Percentiles rank a stretch among this genome's conserved stretches.
Conservation (phyloP, 1,284 basidiomycete genomes). For the Heterobasidion irregulare region DNA sequence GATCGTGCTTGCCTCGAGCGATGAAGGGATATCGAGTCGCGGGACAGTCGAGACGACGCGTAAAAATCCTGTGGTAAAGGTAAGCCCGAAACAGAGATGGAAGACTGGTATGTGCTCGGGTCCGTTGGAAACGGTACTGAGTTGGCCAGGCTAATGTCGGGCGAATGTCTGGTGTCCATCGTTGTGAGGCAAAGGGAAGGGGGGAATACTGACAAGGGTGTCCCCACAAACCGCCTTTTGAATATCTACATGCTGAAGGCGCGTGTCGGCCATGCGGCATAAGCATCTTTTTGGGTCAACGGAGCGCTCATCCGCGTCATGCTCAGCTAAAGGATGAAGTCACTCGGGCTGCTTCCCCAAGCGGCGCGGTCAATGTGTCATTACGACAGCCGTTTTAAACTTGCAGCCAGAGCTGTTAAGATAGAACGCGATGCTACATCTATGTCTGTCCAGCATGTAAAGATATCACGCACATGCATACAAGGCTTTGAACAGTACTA, state of each 20-base stretch:
- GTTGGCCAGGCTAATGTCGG: slow-evolving; percentile 2
- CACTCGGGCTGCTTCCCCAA: neutral
- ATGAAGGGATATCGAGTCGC: slow-evolving; percentile 7
- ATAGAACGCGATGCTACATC: too few relatives aligned
- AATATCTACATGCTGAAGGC: neutral
- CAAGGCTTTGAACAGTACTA: too few relatives aligned
- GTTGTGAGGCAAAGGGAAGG: neutral
- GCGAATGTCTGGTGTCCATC: neutral
- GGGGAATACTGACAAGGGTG: neutral
- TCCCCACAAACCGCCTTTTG: neutral
- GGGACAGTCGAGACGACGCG: slow-evolving; percentile 6
- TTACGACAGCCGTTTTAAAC: too few relatives aligned
- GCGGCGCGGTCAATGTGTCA: too few relatives aligned
- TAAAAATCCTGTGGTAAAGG: slow-evolving; percentile 1
- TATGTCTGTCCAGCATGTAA: too few relatives aligned
- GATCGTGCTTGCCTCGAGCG: slow-evolving; percentile 9
- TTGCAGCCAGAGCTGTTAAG: too few relatives aligned
- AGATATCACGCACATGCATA: too few relatives aligned
- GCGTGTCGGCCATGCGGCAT: neutral
- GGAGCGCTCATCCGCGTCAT: neutral
- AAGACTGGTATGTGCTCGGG: neutral
- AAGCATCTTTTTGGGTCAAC: neutral
- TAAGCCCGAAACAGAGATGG: neutral
- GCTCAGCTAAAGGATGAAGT: neutral
- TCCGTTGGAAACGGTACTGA: slow-evolving; percentile 12